A percentile compares a stretch with the other conserved stretches of the same genome.
phyloP scores from a whole-genome alignment of 805 yeast species.

The Metschnikowia kunwiensis region DNA sequence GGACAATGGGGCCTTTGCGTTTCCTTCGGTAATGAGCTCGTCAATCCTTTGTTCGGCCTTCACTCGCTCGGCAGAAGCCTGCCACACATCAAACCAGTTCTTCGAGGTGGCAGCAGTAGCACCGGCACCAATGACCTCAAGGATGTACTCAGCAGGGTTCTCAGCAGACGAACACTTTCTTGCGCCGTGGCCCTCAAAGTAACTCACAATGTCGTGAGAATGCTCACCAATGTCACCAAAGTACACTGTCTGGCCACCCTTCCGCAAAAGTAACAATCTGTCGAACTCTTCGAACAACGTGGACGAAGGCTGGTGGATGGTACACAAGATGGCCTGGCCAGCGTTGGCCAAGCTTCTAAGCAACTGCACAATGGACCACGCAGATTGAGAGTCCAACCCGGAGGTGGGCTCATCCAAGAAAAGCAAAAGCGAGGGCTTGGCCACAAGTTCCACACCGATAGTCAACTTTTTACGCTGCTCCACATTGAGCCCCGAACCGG shows the following conservation, averaged over 20 bases:
- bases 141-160: slow-evolving; percentile 20
- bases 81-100: slow-evolving; percentile 19
- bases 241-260: slow-evolving; percentile 21
- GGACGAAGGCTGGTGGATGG: slow-evolving; percentile 53
- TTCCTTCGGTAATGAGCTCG: slow-evolving; percentile 10
- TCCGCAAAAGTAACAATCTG: slow-evolving; percentile 51
- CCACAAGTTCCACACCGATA: slow-evolving; percentile 54
- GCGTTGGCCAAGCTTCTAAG: slow-evolving; percentile 48
- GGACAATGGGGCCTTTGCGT: not conserved
- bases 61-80: slow-evolving; percentile 9
- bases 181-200: slow-evolving; percentile 17
- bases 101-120: slow-evolving; percentile 15
- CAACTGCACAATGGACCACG: slow-evolving; percentile 56
- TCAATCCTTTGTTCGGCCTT: slow-evolving; percentile 10
- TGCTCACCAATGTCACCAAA: slow-evolving; percentile 19
- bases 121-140: slow-evolving; percentile 20
- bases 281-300: slow-evolving; percentile 51
- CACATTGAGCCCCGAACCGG: slow-evolving; percentile 51
- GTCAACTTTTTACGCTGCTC: slow-evolving; percentile 54
- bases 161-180: slow-evolving; percentile 13
- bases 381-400: slow-evolving; percentile 41
- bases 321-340: slow-evolving; percentile 58
- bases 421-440: slow-evolving; percentile 50
- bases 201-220: slow-evolving; percentile 12
- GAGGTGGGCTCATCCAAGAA: slow-evolving; percentile 48